Base-by-base conservation (phyloP, 1,284 basidiomycete genomes). In the Marasmius oreades region DNA sequence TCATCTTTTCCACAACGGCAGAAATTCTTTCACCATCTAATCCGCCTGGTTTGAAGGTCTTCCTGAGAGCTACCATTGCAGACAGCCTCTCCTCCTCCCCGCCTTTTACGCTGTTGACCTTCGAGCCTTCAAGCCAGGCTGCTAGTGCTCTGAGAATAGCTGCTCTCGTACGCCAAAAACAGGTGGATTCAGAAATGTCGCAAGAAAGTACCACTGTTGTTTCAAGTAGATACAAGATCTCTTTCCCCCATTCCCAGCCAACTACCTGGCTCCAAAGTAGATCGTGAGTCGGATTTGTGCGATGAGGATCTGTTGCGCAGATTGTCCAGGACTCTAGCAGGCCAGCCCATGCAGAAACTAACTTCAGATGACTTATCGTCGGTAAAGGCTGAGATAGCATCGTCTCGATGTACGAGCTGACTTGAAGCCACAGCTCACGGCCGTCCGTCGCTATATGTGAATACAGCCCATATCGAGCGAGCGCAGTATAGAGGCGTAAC, bases 261-360 rank as follows among this genome's bases (percentile, higher is more conserved):
- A 75, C 72, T 5, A 95, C 77, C 65, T 95, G 93, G 54, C 87
- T 92, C 95, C 95, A 98, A 3, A 91, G 75, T 47, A 98, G 85
- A 58, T 93, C 93, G 69, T 98, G 95, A 16, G 79, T 79, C 0
- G 92, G 92, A 6, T 85, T 88, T 6, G 93, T 95, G 56, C 81
- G 77, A 68, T 98, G 95, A 1, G 95, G 95, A 67, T 98, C 91
- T 20, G 84, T 80, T 0, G 94, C 92, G 62, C 93, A 95, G 1
- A 84, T 77, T 6, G 79, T 88, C 94, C 94, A 98, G 0, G 79
- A 73, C 54, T 83, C 80, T 1, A 93, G 63, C 3, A 92, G 69
- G 43, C 67, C 68, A 12, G 72, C 72, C 81, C 80, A 93, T 10
- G 79, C 74, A 24, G 68, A 62, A 34, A 72, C 69, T 16, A 86